A percentile compares a stretch with the other conserved stretches of the same genome.
These are phyloP conservation scores for Lentinula edodes DNA, from an alignment of 768 basidiomycete species.

Conservation along the genomic window DNA sequence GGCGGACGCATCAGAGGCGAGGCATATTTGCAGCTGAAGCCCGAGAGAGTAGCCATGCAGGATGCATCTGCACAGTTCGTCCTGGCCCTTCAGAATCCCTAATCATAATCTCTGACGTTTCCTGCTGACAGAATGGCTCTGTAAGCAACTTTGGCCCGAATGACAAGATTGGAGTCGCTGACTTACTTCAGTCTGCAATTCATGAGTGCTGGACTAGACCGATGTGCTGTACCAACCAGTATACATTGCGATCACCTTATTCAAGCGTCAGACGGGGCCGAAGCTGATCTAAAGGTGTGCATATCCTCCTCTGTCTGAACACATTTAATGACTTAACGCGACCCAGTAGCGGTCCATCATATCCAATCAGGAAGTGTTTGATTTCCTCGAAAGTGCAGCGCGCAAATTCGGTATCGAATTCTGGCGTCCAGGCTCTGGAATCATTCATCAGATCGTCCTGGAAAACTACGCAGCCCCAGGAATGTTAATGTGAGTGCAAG, in stretches of 20 bases:
- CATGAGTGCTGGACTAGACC: constrained; percentile 89
- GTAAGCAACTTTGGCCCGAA: constrained; percentile 32
- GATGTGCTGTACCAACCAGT: constrained; percentile 81
- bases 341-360: constrained; percentile 65
- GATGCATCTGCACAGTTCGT: constrained; percentile 87
- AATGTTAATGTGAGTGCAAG: constrained; percentile 68
- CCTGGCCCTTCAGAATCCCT: background rate
- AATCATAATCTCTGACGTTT: constrained; percentile 6
- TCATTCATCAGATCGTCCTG: constrained; percentile 96
- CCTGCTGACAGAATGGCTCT: constrained; percentile 64
- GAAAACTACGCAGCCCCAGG: constrained; percentile 97
- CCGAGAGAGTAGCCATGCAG: constrained; percentile 97
- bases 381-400: constrained; percentile 91
- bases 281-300: constrained; percentile 72
- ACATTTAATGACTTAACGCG: background rate
- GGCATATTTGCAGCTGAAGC: constrained; percentile 83
- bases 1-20: constrained; percentile 76
- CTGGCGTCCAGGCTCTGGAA: constrained; percentile 94
- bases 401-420: constrained; percentile 95
- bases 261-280: constrained; percentile 86
- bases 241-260: constrained; percentile 99
- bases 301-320: background rate
- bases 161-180: background rate
- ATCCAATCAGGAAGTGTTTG: constrained; percentile 93
- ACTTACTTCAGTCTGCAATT: constrained; percentile 73